Percentiles rank a stretch among this genome's conserved stretches.
These are phyloP conservation scores for Phlebopus sp. DNA, from an alignment of 1,284 basidiomycete genomes.

Conservation along the genomic window DNA sequence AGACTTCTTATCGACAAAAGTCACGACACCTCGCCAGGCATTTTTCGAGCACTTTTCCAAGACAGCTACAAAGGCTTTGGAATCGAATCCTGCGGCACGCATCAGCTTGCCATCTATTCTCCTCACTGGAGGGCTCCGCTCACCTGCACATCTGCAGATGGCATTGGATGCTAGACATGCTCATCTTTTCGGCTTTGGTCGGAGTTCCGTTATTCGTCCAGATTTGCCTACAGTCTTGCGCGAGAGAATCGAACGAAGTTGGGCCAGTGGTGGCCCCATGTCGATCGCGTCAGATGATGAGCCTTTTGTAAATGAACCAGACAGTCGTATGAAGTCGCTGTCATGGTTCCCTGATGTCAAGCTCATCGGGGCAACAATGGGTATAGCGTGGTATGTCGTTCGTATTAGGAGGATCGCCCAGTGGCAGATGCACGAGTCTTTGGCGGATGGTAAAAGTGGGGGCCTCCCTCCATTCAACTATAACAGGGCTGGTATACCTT, in stretches of 20 bases:
- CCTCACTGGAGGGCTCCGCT: slow-evolving; percentile 78
- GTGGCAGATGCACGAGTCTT: slow-evolving; percentile 9
- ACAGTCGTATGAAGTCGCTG: slow-evolving; percentile 24
- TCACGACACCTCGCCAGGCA: slow-evolving; percentile 44
- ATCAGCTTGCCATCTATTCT: slow-evolving; percentile 57
- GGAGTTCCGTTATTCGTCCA: slow-evolving; percentile 64
- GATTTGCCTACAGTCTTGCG: slow-evolving; percentile 49
- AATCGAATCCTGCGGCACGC: slow-evolving; percentile 30
- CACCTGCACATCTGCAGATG: slow-evolving; percentile 54
- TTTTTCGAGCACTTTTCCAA: slow-evolving; percentile 62
- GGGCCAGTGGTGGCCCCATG: slow-evolving; percentile 8
- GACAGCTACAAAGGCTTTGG: slow-evolving; percentile 46
- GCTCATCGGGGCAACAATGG: slow-evolving; percentile 54
- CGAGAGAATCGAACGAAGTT: slow-evolving; percentile 9
- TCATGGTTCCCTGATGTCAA: slow-evolving; percentile 42
- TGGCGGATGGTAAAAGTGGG: not conserved
- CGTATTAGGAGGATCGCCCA: slow-evolving; percentile 48
- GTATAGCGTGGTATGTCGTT: slow-evolving; percentile 60
- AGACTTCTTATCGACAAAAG: slow-evolving; percentile 42
- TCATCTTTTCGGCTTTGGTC: slow-evolving; percentile 77
- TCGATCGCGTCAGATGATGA: slow-evolving; percentile 19
- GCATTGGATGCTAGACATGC: slow-evolving; percentile 56
- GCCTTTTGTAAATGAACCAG: slow-evolving; percentile 42
- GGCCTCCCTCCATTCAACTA: slow-evolving; percentile 26
- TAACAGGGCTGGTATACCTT: slow-evolving; percentile 35